Evolutionary conservation across 495 filamentous ascomycete species (phyloP).

Genomic region (Tuber melanosporum): DNA sequence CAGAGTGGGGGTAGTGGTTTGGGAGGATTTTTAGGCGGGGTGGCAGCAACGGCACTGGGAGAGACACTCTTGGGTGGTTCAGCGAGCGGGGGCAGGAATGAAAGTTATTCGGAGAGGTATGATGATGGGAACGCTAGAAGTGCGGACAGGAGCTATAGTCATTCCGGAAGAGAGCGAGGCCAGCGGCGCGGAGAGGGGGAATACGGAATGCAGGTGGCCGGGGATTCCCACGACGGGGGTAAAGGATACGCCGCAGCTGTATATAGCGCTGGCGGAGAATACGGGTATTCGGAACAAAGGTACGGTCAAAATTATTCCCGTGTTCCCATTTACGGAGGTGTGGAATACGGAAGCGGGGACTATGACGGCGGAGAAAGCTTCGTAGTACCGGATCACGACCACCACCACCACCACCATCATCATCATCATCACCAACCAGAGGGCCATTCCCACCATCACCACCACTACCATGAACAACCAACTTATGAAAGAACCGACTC

Average conservation of each 20-base stretch:
- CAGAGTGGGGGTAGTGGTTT: conserved; percentile 29
- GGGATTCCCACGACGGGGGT: conserved; percentile 6
- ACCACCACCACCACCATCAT: not conserved
- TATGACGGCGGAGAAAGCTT: not conserved
- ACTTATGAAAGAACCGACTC: not conserved
- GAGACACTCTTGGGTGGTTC: conserved; percentile 14
- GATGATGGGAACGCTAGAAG: not conserved
- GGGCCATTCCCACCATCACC: not conserved
- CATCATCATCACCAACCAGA: not conserved
- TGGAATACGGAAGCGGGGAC: not conserved
- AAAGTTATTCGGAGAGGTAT: not conserved
- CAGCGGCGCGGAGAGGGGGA: not conserved
- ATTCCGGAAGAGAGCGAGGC: not conserved
- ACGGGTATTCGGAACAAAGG: conserved; percentile 8
- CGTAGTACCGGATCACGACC: not conserved
- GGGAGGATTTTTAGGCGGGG: conserved; percentile 33
- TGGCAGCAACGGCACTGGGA: conserved; percentile 28
- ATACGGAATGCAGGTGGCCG: not conserved
- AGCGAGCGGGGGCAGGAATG: not conserved
- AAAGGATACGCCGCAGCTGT: not conserved
- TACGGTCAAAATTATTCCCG: not conserved
- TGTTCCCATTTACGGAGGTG: not conserved
- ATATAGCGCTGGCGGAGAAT: not conserved
- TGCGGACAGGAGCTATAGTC: not conserved
- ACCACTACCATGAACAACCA: not conserved